Conservation (phyloP, 805 yeast genomes). For the Diddensiella transvaalensis region DNA sequence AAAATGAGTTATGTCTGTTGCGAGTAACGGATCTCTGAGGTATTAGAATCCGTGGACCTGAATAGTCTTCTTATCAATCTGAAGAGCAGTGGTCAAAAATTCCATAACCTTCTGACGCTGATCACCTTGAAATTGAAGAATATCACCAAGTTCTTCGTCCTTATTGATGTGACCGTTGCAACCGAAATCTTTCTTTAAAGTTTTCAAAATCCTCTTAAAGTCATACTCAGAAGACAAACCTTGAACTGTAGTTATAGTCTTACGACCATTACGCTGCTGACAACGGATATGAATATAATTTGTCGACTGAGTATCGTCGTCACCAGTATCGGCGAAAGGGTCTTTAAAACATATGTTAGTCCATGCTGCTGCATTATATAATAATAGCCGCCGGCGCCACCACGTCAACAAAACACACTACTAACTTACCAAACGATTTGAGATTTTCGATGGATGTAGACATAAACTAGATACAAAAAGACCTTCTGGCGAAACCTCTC, state of each 20-base stretch:
- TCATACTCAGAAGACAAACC: constrained; percentile 96
- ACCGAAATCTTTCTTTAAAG: constrained; percentile 95
- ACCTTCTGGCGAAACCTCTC: background rate
- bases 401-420: constrained; percentile 4
- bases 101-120: constrained; percentile 96
- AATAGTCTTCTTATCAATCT: constrained; percentile 91
- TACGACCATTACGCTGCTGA: constrained; percentile 99
- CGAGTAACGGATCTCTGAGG: no score
- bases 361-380: background rate
- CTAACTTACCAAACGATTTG: constrained; percentile 41
- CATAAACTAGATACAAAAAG: constrained; percentile 35
- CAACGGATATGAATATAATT: constrained; percentile 96
- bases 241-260: constrained; percentile 96
- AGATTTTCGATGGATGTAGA: constrained; percentile 77
- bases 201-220: constrained; percentile 87
- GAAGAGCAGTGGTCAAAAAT: constrained; percentile 80
- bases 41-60: constrained; percentile 96
- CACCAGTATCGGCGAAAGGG: constrained; percentile 99
- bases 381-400: background rate
- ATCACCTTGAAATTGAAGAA: constrained; percentile 97
- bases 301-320: constrained; percentile 94
- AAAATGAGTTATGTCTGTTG: no score
- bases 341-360: constrained; percentile 40
- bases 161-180: constrained; percentile 98
- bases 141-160: constrained; percentile 94